Base-by-base conservation (phyloP, 768 basidiomycete species). In the Tricholoma flavovirens region DNA sequence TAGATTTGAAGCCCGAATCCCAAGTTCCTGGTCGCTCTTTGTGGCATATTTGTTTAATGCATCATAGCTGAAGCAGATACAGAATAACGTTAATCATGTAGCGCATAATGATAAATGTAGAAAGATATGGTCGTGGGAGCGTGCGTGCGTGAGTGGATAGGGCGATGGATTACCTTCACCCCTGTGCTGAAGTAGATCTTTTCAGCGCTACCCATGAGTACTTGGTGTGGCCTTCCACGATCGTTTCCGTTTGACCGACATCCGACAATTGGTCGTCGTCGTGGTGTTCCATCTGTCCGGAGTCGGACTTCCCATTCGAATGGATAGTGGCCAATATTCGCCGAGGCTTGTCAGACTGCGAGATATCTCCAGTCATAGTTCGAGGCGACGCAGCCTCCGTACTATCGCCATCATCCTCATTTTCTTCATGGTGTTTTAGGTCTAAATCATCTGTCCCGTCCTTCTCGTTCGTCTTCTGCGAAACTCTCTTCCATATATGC, bases 401-500 rank as follows among this genome's bases (percentile, higher is more conserved):
- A n/a, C n/a, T n/a, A 35, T 29, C 49, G 42, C 24, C 62, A 6
- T 51, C 59, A 6, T 57, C 60, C 33, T 56, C 60, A 51, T 63
- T 61, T 29, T 59, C 59, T 15, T 48, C 53, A 7, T 61, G 62
- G 14, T 53, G 62, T 32, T 60, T 56, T 15, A 43, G 56, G 19
- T n/a, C 57, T 4, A 33, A 42, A 5, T 43, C 56, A 26, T 32
- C 56, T 19, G 7, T 22, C 7, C 17, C 26, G 3, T 30, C 29
- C 26, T n/a, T 30, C 11, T 3, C 54, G 29, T 22, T 59, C 57
- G 45, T 56, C 64, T 56, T 77, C 48, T 68, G 58, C 53, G 75
- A 75, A 51, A 83, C 68, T 64, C 72, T 77, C 63, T 68, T 75
- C 83, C 82, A 84, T 26, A 83, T 60, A 38, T 70, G 71, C 64